Evolutionary conservation across 139 green algal genomes (phyloP).

Genomic region (Chlorella sp.): DNA sequence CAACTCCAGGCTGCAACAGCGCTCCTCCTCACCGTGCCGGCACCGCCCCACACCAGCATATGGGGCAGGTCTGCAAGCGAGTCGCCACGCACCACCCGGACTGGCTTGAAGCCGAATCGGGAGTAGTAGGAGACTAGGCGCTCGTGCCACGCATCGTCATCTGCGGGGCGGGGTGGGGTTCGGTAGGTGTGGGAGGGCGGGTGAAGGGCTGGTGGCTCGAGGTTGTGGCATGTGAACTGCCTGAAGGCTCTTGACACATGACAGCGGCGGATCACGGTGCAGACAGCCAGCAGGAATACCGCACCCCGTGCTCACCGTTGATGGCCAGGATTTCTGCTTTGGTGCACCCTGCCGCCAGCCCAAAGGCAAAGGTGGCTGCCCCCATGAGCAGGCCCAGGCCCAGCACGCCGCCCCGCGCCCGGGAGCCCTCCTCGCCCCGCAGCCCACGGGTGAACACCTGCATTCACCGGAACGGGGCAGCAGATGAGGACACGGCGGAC

Average conservation of each 20-base stretch:
- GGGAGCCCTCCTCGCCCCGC: constrained; percentile 42
- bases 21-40: constrained; percentile 49
- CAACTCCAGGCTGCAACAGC: too few species aligned
- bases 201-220: not conserved
- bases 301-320: constrained; percentile 63
- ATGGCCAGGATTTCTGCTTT: constrained; percentile 88
- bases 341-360: constrained; percentile 53
- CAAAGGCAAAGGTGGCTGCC: constrained; percentile 69
- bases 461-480: too few species aligned
- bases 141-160: constrained; percentile 41
- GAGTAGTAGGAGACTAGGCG: constrained; percentile 71
- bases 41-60: constrained; percentile 84
- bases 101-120: constrained; percentile 63
- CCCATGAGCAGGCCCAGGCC: constrained; percentile 78
- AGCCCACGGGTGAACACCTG: constrained; percentile 65
- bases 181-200: too few species aligned
- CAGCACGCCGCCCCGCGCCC: constrained; percentile 50
- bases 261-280: not conserved
- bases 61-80: constrained; percentile 55
- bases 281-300: not conserved
- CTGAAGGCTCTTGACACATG: too few species aligned
- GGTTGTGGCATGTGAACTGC: too few species aligned
- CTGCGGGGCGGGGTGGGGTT: not conserved
- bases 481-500: too few species aligned
- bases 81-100: constrained; percentile 55